phyloP scores from a whole-genome alignment of 352 stramenopile species.

The Pythium pyrilobum region DNA sequence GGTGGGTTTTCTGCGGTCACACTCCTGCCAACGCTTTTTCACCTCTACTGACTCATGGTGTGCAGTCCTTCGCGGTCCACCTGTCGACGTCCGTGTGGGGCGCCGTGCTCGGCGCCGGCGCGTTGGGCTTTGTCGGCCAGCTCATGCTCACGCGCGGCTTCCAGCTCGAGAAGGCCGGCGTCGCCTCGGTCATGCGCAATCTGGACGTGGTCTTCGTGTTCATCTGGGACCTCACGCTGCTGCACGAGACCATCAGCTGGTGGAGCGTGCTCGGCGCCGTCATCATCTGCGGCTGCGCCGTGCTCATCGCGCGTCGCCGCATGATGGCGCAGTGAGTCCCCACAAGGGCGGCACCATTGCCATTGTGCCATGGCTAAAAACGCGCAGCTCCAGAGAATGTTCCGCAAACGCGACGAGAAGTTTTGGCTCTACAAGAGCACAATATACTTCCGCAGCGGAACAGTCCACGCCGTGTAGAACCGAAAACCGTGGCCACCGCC shows the following conservation, averaged over 20 bases:
- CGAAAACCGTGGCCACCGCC: too few species aligned
- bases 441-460: too few species aligned
- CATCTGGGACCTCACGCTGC: constrained; percentile 38
- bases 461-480: too few species aligned
- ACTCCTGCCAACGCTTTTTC: too few species aligned
- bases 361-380: too few species aligned
- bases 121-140: constrained; percentile 42
- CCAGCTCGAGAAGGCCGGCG: constrained; percentile 51
- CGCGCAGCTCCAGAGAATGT: too few species aligned
- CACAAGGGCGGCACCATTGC: too few species aligned
- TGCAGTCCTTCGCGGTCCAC: constrained; percentile 26
- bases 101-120: constrained; percentile 33
- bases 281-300: constrained; percentile 27
- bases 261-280: constrained; percentile 39
- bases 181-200: constrained; percentile 44
- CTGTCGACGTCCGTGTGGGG: constrained; percentile 33
- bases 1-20: not conserved
- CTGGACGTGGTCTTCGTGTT: constrained; percentile 58
- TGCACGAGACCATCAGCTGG: constrained; percentile 32
- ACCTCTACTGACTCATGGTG: not conserved
- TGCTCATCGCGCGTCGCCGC: constrained; percentile 25
- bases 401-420: too few species aligned
- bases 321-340: constrained; percentile 6
- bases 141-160: constrained; percentile 58
- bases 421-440: too few species aligned